Base-by-base conservation (phyloP, 495 filamentous ascomycete genomes). In the Eremomyces bilateralis region DNA sequence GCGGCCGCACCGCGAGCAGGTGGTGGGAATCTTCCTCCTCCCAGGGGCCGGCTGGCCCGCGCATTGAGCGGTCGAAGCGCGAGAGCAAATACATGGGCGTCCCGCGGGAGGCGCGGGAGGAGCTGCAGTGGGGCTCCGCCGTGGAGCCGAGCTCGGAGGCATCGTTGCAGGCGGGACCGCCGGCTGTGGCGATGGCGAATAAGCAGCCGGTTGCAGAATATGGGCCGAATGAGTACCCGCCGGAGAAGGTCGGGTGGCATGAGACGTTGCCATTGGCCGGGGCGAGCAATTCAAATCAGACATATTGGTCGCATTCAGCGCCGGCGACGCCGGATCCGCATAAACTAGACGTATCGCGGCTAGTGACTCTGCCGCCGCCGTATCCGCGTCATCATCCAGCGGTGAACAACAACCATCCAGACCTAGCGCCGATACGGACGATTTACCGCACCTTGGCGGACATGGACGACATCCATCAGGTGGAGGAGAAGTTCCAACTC, bases 11-110 rank as follows among this genome's bases (percentile, higher is more conserved):
- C 12, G 71, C 82, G 0, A 93, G 82, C 48, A 69, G 88, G 11
- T 97, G 88, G 88, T 97, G 85, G 83, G 88, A 95, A 53, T 71
- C 73, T 0, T 65, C 60, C 33, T 61, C 57, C 4, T 78, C 70
- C 0, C 51, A 61, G 25, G 64, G 65, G 18, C 59, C 59, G 18
- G 53, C 43, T 6, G 61, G 57, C 16, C 54, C 60, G 32, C 60
- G 60, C 39, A 55, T 79, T 3, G 70, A 80, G 42, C 62, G 81
- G 36, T 80, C 76, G 5, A 90, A 83, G 49, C 64, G 81, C 11
- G 83, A 93, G 54, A 84, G 80, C 1, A 92, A 92, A 48, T 93
- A 91, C 45, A 93, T 93, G 83, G 81, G 83, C 2, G 59, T 93
- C 16, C 76, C 78, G 0, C 33, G 54, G 41, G 56, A 61, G 31